Conservation (phyloP, 2,329 filamentous ascomycete species). For the Penicillium sumatraense region DNA sequence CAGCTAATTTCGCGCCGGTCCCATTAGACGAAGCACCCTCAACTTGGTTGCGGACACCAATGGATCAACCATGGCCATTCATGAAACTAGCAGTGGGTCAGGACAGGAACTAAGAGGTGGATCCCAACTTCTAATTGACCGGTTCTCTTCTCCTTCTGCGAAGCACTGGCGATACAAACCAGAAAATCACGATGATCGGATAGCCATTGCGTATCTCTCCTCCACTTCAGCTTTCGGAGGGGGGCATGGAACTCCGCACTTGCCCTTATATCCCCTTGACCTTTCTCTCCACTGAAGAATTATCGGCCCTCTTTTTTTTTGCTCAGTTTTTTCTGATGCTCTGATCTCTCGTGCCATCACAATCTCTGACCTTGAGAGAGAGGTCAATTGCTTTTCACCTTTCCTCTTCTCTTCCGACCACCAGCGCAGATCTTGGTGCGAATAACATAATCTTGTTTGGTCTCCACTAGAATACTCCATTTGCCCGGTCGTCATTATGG, state of each 20-base stretch:
- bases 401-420: background rate
- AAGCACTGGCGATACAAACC: constrained; percentile 12
- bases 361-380: background rate
- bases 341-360: too few relatives aligned
- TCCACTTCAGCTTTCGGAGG: background rate
- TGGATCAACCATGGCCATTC: constrained; percentile 13
- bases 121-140: constrained; percentile 14
- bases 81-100: constrained; percentile 15
- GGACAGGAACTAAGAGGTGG: constrained; percentile 18
- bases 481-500: constrained; percentile 11
- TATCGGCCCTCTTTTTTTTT: background rate
- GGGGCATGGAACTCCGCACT: background rate
- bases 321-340: background rate
- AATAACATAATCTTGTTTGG: background rate
- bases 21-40: constrained; percentile 3
- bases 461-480: background rate
- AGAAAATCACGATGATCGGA: constrained; percentile 19
- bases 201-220: constrained; percentile 17
- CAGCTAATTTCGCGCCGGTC: background rate
- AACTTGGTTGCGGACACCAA: constrained; percentile 4
- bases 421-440: background rate
- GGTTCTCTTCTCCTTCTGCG: constrained; percentile 6
- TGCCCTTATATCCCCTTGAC: background rate
- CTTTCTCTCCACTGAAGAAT: constrained; percentile 3
- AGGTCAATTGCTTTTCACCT: background rate